phyloP scores from a whole-genome alignment of 2,329 filamentous ascomycete species.

The Colletotrichum orbiculare region DNA sequence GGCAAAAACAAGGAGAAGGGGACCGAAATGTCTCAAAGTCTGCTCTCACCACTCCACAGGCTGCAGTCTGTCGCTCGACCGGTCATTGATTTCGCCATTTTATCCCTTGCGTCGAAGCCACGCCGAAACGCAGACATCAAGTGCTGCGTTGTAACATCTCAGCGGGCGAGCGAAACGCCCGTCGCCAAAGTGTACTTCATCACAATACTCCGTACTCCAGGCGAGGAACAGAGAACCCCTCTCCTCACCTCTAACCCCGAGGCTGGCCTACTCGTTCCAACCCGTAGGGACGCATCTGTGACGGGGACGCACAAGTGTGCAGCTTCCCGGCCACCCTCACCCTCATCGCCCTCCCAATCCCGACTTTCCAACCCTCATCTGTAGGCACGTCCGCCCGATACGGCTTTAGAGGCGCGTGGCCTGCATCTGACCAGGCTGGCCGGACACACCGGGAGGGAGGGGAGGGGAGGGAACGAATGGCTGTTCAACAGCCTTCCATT shows the following conservation, averaged over 20 bases:
- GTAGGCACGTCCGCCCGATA: constrained; percentile 12
- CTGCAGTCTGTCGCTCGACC: no score
- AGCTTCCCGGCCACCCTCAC: constrained; percentile 32
- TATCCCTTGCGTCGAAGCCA: constrained; percentile 17
- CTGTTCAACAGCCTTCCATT: neutral
- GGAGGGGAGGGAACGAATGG: constrained; percentile 5
- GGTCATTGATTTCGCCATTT: neutral
- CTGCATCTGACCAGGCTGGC: constrained; percentile 25
- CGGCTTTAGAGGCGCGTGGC: constrained; percentile 8
- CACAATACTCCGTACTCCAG: no score
- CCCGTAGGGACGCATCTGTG: constrained; percentile 34
- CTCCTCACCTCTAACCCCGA: constrained; percentile 8
- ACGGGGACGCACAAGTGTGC: constrained; percentile 34
- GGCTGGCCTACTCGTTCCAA: constrained; percentile 19
- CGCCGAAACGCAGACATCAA: constrained; percentile 6
- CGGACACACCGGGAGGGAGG: constrained; percentile 17
- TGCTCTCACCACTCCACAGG: no score
- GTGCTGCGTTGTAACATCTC: neutral
- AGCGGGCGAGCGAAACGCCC: constrained; percentile 15
- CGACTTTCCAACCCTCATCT: neutral
- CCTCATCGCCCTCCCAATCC: constrained; percentile 3
- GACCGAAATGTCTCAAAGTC: no score
- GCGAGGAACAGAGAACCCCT: neutral
- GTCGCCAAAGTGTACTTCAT: neutral
- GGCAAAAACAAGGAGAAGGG: neutral